A percentile compares a stretch with the other conserved stretches of the same genome.
These are phyloP conservation scores for Emergomyces pasteurianus DNA, from an alignment of 2,329 filamentous ascomycete species.

Conservation along the genomic window DNA sequence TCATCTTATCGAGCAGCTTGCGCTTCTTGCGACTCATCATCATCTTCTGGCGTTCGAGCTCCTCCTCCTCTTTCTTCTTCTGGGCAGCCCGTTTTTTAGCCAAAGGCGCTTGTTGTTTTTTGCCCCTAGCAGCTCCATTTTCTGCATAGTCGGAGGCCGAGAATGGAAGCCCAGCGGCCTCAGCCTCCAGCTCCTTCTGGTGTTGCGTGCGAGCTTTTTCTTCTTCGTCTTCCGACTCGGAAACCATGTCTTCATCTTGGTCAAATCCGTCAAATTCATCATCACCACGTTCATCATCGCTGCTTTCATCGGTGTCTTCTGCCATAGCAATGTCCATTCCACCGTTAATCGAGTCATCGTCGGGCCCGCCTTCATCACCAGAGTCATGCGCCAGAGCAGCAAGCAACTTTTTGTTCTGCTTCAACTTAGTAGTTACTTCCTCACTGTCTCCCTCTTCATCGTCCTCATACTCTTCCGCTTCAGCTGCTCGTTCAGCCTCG, in stretches of 20 bases:
- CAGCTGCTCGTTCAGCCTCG: conserved; percentile 63
- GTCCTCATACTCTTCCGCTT: conserved; percentile 42
- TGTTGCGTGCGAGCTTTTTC: conserved; percentile 55
- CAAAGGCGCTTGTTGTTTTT: conserved; percentile 59
- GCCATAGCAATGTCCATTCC: conserved; percentile 40
- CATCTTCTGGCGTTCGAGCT: conserved; percentile 85
- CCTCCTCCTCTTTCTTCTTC: conserved; percentile 62
- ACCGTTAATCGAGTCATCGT: conserved; percentile 31
- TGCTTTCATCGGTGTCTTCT: conserved; percentile 35
- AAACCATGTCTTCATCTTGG: conserved; percentile 41
- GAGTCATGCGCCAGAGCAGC: conserved; percentile 23
- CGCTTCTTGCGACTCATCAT: conserved; percentile 98
- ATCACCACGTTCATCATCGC: conserved; percentile 35
- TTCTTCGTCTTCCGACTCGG: conserved; percentile 45
- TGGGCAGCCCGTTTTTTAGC: conserved; percentile 57
- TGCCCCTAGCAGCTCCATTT: conserved; percentile 43
- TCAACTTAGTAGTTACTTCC: conserved; percentile 23
- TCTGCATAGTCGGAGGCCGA: conserved; percentile 37
- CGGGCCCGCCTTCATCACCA: conserved; percentile 29
- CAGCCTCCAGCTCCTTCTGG: conserved; percentile 85
- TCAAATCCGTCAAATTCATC: conserved; percentile 41
- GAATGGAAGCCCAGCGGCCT: conserved; percentile 58
- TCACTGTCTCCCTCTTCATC: conserved; percentile 31
- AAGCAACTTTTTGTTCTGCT: conserved; percentile 25
- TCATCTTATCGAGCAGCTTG: conserved; percentile 95